These are phyloP conservation scores for Boletus reticulatus DNA, from an alignment of 768 basidiomycete genomes.

Conservation along the genomic window DNA sequence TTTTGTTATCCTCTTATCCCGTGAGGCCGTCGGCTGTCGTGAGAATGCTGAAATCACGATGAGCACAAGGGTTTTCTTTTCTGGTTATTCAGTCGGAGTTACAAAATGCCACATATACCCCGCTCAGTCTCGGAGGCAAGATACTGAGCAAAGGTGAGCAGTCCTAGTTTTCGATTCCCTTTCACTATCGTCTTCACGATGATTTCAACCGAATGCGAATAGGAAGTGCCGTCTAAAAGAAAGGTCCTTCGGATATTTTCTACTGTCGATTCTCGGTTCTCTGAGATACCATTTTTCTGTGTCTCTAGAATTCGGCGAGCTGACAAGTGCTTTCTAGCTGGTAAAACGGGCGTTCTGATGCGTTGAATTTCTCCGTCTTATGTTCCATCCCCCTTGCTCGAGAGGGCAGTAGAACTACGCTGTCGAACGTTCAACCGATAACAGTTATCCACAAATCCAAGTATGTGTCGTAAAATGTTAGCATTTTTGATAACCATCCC, in stretches of 20 bases:
- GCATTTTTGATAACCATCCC: slow-evolving; percentile 11
- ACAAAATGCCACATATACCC: slow-evolving; percentile 15
- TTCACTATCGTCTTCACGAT: slow-evolving; percentile 12
- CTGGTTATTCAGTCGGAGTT: slow-evolving; percentile 30
- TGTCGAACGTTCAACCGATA: not conserved
- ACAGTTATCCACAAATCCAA: slow-evolving; percentile 14
- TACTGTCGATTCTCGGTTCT: slow-evolving; percentile 35
- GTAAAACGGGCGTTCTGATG: not conserved
- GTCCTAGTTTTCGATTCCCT: not conserved
- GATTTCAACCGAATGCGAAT: slow-evolving; percentile 35
- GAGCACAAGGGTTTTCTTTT: slow-evolving; percentile 24
- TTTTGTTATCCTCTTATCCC: slow-evolving; percentile 37
- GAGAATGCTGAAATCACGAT: slow-evolving; percentile 33
- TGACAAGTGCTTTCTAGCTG: slow-evolving; percentile 8
- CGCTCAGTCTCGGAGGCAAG: not conserved
- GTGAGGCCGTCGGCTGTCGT: slow-evolving; percentile 36
- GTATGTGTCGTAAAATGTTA: slow-evolving; percentile 15
- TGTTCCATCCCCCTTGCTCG: too few relatives aligned
- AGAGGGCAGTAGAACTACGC: not conserved
- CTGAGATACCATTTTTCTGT: slow-evolving; percentile 19
- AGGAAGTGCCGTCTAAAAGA: slow-evolving; percentile 38
- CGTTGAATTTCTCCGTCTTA: too few relatives aligned
- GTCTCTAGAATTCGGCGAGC: not conserved
- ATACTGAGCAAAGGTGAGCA: slow-evolving; percentile 17
- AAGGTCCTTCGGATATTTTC: slow-evolving; percentile 18